Percentiles rank a stretch among this genome's conserved stretches.
phyloP scores from a whole-genome alignment of 441 rosid genomes.

The Pelargonium hybrid region DNA sequence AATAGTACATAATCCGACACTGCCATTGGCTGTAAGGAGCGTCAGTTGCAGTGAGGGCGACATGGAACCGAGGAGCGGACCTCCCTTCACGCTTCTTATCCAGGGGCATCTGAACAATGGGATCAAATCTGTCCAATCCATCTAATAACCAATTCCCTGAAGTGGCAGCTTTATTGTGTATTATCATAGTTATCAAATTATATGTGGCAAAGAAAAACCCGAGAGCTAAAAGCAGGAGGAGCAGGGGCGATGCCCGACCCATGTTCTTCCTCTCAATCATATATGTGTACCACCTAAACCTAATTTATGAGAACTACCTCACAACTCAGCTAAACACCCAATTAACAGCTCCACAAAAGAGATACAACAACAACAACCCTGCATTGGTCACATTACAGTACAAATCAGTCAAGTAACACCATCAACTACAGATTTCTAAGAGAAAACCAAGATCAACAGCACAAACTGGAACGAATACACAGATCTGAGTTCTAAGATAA shows the following conservation, averaged over 20 bases:
- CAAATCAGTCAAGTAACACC: neutral
- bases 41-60: conserved; percentile 59
- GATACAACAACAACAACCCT: neutral
- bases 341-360: neutral
- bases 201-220: conserved; percentile 50
- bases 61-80: conserved; percentile 35
- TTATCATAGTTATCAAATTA: conserved; percentile 39
- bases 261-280: conserved; percentile 40
- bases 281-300: neutral
- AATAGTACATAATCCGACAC: conserved; percentile 63
- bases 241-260: conserved; percentile 40
- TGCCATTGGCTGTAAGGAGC: conserved; percentile 75
- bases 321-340: neutral
- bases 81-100: conserved; percentile 16
- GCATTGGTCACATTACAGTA: neutral
- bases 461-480: neutral
- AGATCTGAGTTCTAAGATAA: no score
- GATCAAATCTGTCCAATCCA: conserved; percentile 25
- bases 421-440: neutral
- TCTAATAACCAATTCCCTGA: conserved; percentile 13
- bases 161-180: conserved; percentile 24
- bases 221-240: conserved; percentile 36
- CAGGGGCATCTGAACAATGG: conserved; percentile 20
- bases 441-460: neutral
- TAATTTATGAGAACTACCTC: no score